Evolutionary conservation across 176 grass and related monocot genomes (phyloP).

Genomic region (Pontederia paniculata): DNA sequence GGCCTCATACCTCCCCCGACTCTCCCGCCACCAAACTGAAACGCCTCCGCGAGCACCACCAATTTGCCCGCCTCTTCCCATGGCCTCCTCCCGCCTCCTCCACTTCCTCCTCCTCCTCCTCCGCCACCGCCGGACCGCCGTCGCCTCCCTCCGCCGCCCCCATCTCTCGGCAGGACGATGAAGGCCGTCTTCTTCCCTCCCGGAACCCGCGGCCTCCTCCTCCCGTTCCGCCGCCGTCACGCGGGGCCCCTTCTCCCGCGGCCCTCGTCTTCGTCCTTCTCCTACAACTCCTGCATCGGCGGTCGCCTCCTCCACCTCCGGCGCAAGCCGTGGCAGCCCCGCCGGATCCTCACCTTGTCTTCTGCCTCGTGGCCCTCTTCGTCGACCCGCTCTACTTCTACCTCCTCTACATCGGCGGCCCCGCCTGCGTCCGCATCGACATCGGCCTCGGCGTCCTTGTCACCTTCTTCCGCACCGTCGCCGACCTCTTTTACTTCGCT

Average conservation of each 20-base stretch:
- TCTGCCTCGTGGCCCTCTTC: conserved; percentile 65
- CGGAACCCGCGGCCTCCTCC: neutral
- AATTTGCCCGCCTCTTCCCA: neutral
- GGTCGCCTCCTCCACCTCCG: neutral
- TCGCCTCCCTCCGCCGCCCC: neutral
- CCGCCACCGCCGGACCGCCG: neutral
- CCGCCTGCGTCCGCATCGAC: conserved; percentile 51
- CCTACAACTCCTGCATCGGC: neutral
- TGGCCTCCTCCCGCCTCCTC: neutral
- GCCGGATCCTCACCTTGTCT: conserved; percentile 73
- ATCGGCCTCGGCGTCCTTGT: conserved; percentile 33
- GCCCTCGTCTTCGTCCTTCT: neutral
- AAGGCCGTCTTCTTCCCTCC: neutral
- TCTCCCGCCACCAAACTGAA: neutral
- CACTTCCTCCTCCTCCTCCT: neutral
- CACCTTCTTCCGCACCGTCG: conserved; percentile 47
- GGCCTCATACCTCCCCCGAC: neutral
- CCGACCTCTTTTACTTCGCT: conserved; percentile 64
- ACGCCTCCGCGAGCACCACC: neutral
- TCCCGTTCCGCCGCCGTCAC: neutral
- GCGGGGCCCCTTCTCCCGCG: neutral
- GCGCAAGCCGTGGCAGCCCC: conserved; percentile 45
- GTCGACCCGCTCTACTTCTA: conserved; percentile 91
- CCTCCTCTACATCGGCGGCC: conserved; percentile 41
- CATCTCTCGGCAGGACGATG: neutral